A percentile compares a stretch with the other conserved stretches of the same genome.
These are phyloP conservation scores for Aegle marmelos DNA, from an alignment of 345 rosid species.

Conservation along the genomic window DNA sequence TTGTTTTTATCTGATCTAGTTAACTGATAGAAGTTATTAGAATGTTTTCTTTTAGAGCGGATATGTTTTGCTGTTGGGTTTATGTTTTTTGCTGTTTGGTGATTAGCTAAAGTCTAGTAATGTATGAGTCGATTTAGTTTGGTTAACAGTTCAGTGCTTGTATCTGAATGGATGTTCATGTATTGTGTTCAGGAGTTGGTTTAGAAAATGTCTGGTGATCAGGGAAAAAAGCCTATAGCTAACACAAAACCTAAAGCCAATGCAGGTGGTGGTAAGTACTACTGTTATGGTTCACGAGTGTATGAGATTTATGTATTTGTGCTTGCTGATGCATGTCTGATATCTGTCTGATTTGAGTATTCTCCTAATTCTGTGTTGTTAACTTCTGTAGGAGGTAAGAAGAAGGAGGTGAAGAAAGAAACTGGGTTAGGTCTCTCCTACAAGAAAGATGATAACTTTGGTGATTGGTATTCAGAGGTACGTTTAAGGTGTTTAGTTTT, in stretches of 20 bases:
- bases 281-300: neutral
- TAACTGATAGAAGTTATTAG: neutral
- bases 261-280: conserved; percentile 12
- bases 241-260: conserved; percentile 1
- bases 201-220: conserved; percentile 31
- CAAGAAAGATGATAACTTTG: conserved; percentile 85
- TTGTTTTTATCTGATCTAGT: neutral
- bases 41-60: neutral
- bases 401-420: conserved; percentile 96
- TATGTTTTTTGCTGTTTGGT: neutral
- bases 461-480: conserved; percentile 99
- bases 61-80: neutral
- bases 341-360: neutral
- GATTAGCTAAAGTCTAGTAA: neutral
- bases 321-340: neutral
- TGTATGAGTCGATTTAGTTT: neutral
- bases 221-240: conserved; percentile 10
- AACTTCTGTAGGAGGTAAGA: conserved; percentile 48
- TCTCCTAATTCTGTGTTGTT: conserved; percentile 5
- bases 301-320: neutral
- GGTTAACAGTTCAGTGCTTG: neutral
- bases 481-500: conserved; percentile 9
- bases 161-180: neutral
- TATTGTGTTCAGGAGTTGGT: neutral
- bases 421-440: conserved; percentile 80